Conservation (phyloP, 768 basidiomycete species). For the Dacryopinax primogenitus region DNA sequence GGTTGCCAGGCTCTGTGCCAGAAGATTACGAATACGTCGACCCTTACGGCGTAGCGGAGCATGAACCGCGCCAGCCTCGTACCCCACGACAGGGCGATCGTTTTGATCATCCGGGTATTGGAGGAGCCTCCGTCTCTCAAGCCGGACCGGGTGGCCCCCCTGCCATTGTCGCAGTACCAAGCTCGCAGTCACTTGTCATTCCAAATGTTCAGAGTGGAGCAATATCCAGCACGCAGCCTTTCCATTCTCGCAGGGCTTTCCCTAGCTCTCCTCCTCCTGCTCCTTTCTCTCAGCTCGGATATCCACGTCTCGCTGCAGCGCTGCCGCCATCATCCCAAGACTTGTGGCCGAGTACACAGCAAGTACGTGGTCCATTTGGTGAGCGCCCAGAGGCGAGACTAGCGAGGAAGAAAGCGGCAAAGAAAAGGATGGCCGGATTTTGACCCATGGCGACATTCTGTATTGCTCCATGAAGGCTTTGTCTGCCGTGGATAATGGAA, state of each 20-base stretch:
- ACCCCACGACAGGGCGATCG: background rate
- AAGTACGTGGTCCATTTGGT: slow-evolving; percentile 57
- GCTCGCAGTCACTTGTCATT: slow-evolving; percentile 12
- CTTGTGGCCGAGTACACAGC: slow-evolving; percentile 46
- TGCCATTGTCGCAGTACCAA: slow-evolving; percentile 4
- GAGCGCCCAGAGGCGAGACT: slow-evolving; percentile 33
- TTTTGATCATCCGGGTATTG: background rate
- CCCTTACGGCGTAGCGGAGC: slow-evolving; percentile 31
- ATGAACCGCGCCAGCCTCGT: background rate
- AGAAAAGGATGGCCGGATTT: slow-evolving; percentile 67
- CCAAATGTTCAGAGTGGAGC: background rate
- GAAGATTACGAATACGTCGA: slow-evolving; percentile 41
- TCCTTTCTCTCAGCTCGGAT: background rate
- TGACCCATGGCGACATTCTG: slow-evolving; percentile 26
- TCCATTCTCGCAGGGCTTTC: background rate
- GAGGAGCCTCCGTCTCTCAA: too few relatives aligned
- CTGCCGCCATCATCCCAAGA: slow-evolving; percentile 30
- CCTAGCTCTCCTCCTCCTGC: background rate
- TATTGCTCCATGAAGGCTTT: background rate
- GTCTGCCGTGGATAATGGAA: too few relatives aligned
- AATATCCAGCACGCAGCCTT: slow-evolving; percentile 2
- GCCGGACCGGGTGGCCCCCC: too few relatives aligned
- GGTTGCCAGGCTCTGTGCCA: slow-evolving; percentile 47
- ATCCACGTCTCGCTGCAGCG: background rate
- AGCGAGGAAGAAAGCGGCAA: slow-evolving; percentile 43